Evolutionary conservation across 371 early-diverging fungal species (phyloP).

Genomic region (Apophysomyces sp.): DNA sequence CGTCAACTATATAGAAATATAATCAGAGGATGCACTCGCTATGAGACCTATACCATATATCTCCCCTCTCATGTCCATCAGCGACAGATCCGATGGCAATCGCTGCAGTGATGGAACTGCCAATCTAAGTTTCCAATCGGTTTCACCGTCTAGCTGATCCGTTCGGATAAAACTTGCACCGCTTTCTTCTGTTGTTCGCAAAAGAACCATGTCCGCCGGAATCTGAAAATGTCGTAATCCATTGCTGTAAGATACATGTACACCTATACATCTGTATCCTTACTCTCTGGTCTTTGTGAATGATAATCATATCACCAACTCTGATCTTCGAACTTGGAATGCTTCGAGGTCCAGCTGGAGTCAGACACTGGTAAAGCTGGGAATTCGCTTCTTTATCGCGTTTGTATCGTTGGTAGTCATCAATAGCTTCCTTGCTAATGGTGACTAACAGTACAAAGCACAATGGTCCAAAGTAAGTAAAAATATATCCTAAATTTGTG

Average conservation of each 20-base stretch:
- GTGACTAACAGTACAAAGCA: slow-evolving; percentile 93
- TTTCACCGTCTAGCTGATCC: slow-evolving; percentile 99
- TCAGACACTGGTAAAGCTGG: slow-evolving; percentile 71
- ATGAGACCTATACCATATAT: slow-evolving; percentile 60
- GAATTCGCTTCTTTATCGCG: slow-evolving; percentile 95
- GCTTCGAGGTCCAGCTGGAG: slow-evolving; percentile 52
- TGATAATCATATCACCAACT: slow-evolving; percentile 93
- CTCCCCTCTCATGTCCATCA: slow-evolving; percentile 65
- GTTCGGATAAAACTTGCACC: slow-evolving; percentile 98
- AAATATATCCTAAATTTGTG: slow-evolving; percentile 71
- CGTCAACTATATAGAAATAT: slow-evolving; percentile 65
- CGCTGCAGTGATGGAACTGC: slow-evolving; percentile 84
- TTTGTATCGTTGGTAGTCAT: slow-evolving; percentile 91
- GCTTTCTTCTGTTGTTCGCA: slow-evolving; percentile 81
- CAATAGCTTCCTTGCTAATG: slow-evolving; percentile 94
- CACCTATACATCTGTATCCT: background rate
- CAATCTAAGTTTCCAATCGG: slow-evolving; percentile 97
- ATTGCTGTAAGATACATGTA: background rate
- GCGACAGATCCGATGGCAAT: slow-evolving; percentile 56
- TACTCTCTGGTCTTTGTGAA: slow-evolving; percentile 91
- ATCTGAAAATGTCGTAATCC: slow-evolving; percentile 42
- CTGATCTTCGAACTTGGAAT: slow-evolving; percentile 85
- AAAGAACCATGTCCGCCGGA: slow-evolving; percentile 91
- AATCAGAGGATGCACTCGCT: background rate
- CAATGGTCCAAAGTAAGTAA: slow-evolving; percentile 96